These are phyloP conservation scores for Pleurotus platypus DNA, from an alignment of 768 basidiomycete species.

Conservation along the genomic window DNA sequence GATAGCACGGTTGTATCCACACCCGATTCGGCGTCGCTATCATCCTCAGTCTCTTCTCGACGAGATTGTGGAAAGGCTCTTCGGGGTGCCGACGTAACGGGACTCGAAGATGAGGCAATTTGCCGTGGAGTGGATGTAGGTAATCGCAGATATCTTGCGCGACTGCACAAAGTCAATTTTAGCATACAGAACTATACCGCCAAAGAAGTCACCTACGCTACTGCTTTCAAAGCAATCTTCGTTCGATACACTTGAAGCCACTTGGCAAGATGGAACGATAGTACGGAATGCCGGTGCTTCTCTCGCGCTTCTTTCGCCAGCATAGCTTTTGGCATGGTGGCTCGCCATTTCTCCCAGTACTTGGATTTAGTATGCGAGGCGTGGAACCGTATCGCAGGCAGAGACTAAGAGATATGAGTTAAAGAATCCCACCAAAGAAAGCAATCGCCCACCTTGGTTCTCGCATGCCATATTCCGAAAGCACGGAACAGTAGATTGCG, in stretches of 20 bases:
- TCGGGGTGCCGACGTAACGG: conserved; percentile 9
- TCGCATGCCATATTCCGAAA: conserved; percentile 72
- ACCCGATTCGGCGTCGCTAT: neutral
- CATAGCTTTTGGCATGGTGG: conserved; percentile 66
- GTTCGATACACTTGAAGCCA: conserved; percentile 71
- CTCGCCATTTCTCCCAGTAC: conserved; percentile 65
- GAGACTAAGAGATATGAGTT: conserved; percentile 40
- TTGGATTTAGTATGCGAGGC: conserved; percentile 56
- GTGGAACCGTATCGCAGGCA: conserved; percentile 78
- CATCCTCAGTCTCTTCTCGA: neutral
- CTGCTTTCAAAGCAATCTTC: conserved; percentile 73
- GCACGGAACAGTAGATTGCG: conserved; percentile 61
- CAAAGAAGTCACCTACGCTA: conserved; percentile 60
- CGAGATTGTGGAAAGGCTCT: conserved; percentile 1
- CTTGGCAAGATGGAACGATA: conserved; percentile 53
- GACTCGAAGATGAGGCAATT: conserved; percentile 21
- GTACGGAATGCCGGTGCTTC: conserved; percentile 44
- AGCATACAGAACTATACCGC: neutral
- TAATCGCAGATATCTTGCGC: conserved; percentile 77
- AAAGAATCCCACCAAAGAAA: neutral
- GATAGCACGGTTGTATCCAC: conserved; percentile 6
- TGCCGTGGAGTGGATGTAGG: conserved; percentile 50
- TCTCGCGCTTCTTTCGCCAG: conserved; percentile 67
- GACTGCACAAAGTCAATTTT: conserved; percentile 38
- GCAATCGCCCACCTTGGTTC: conserved; percentile 55